phyloP scores from a whole-genome alignment of 1,284 basidiomycete genomes.

The Schizophyllum amplum region DNA sequence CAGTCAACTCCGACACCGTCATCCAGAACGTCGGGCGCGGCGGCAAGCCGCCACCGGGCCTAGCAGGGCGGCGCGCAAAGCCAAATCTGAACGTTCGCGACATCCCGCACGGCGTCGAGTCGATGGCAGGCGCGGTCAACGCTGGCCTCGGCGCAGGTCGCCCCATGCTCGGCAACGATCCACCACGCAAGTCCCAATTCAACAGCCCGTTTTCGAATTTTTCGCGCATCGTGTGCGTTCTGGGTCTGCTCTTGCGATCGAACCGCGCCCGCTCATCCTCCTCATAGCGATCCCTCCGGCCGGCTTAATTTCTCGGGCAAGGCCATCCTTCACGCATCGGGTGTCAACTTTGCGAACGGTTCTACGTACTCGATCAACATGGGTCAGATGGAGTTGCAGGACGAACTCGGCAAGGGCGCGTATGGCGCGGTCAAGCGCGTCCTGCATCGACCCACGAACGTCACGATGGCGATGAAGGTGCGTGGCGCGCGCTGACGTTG shows the following conservation, averaged over 20 bases:
- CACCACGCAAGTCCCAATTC: slow-evolving; percentile 38
- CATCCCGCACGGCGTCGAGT: slow-evolving; percentile 29
- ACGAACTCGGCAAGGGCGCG: slow-evolving; percentile 93
- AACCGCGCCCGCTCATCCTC: slow-evolving; percentile 10
- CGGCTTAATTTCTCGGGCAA: slow-evolving; percentile 91
- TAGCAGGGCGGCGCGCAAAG: slow-evolving; percentile 46
- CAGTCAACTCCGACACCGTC: slow-evolving; percentile 18
- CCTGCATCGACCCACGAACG: slow-evolving; percentile 88
- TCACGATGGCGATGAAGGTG: slow-evolving; percentile 99
- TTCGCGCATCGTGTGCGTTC: slow-evolving; percentile 83
- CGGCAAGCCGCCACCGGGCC: slow-evolving; percentile 20
- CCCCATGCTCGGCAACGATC: slow-evolving; percentile 35
- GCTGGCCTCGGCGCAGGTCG: slow-evolving; percentile 69
- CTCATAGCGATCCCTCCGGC: slow-evolving; percentile 81
- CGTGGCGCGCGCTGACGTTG: slow-evolving; percentile 10
- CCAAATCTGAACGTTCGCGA: slow-evolving; percentile 59
- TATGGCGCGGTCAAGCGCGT: slow-evolving; percentile 98
- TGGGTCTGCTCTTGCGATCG: not conserved
- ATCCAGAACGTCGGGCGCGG: not conserved
- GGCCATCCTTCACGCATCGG: slow-evolving; percentile 85
- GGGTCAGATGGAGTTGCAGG: slow-evolving; percentile 85
- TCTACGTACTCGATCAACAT: slow-evolving; percentile 94
- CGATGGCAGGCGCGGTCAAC: slow-evolving; percentile 42
- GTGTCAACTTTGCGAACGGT: slow-evolving; percentile 94
- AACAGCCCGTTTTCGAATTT: slow-evolving; percentile 89